Evolutionary conservation across 2,329 filamentous ascomycete species (phyloP).

Genomic region (Fusarium buxicola): DNA sequence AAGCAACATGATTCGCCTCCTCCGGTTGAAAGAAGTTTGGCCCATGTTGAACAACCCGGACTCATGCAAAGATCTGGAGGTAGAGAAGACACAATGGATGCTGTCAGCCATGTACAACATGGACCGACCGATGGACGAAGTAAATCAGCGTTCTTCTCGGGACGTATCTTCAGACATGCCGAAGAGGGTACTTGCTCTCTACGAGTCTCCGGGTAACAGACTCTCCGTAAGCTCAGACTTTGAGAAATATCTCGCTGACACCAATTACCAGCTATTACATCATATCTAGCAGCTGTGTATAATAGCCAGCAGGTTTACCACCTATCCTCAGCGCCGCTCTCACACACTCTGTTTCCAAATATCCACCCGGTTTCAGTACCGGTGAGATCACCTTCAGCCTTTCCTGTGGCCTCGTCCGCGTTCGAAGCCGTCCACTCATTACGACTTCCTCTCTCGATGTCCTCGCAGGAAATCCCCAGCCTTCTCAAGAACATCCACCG

Average conservation of each 20-base stretch:
- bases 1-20: slow-evolving; percentile 15
- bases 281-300: slow-evolving; percentile 28
- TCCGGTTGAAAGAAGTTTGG: slow-evolving; percentile 18
- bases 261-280: slow-evolving; percentile 16
- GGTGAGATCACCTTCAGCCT: slow-evolving; percentile 50
- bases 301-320: slow-evolving; percentile 30
- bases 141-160: slow-evolving; percentile 29
- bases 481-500: slow-evolving; percentile 68
- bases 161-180: slow-evolving; percentile 34
- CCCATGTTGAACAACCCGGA: neutral
- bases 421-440: slow-evolving; percentile 65
- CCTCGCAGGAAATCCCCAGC: slow-evolving; percentile 66
- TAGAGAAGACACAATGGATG: slow-evolving; percentile 71
- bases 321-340: slow-evolving; percentile 29
- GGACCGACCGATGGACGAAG: slow-evolving; percentile 37
- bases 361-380: slow-evolving; percentile 56
- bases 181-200: slow-evolving; percentile 30
- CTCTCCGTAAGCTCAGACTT: fast-evolving
- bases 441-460: slow-evolving; percentile 66
- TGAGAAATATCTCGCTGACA: neutral
- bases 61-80: slow-evolving; percentile 51
- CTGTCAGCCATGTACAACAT: slow-evolving; percentile 65
- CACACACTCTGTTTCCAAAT: slow-evolving; percentile 53
- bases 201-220: slow-evolving; percentile 29
- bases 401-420: slow-evolving; percentile 54